Base-by-base conservation (phyloP, 1,284 basidiomycete species). In the Lentinula novae-zelandiae region DNA sequence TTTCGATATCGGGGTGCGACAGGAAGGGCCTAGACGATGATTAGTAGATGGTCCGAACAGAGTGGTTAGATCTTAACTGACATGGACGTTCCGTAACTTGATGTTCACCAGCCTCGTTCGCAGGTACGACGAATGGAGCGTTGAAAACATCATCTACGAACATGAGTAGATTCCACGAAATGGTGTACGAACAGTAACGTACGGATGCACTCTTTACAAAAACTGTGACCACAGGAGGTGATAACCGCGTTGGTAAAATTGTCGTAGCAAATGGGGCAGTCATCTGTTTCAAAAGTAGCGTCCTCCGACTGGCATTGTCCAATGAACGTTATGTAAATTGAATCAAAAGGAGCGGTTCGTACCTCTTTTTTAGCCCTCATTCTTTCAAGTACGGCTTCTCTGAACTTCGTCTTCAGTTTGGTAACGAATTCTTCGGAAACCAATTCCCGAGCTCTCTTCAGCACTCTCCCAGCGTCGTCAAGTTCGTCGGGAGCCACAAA, bases 231-330 rank as follows among this genome's bases (percentile, higher is more conserved):
- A 64, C 83, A 85, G 0, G 73, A 65, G 0, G 82, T 84, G 9
- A 84, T 67, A 7, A 82, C 73, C 2, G 82, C 69, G 60, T 80
- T 75, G 0, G 74, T 79, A 62, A 80, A 73, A 3, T 67, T 68
- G 61, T 85, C 82, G 61, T 77, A 79, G 65, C 82, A 84, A 44
- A 85, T 78, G 0, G 82, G 78, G 63, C 82, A 86, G 10, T 54
- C 80, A 49, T 82, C 82, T 34, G 75, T 76, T 36, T 82, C 81
- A 9, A 75, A 64, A 13, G 71, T 70, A 8, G 80, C 80, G 66
- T 84, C 80, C 0, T 67, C 66, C 38, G 80, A 81, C 80, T 83
- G 57, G 22, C 5, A n/a, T 22, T 1, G 62, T 12, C 49, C 36
- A 38, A 49, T 51, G 10, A 61, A 49, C 1, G 15, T 7, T n/a